A percentile compares a stretch with the other conserved stretches of the same genome.
Evolutionary conservation across 108 stramenopile species (phyloP).

Genomic region (Epipyxis sp.): DNA sequence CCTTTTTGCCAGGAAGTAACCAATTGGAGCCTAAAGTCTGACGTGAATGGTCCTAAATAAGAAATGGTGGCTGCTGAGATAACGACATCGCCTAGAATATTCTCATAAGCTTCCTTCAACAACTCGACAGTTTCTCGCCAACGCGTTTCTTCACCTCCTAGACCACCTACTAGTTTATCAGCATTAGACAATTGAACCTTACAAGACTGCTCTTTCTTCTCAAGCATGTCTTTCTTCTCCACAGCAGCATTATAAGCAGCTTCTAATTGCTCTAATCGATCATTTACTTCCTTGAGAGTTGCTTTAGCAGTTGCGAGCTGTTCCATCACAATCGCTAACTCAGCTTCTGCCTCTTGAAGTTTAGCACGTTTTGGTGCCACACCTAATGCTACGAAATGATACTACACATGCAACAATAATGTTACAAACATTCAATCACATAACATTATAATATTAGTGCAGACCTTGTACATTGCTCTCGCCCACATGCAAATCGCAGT

Average conservation of each 20-base stretch:
- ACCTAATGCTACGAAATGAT: constrained; percentile 62
- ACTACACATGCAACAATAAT: too few relatives aligned
- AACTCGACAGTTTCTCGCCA: constrained; percentile 58
- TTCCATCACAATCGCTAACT: constrained; percentile 52
- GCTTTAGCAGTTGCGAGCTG: constrained; percentile 48
- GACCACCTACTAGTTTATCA: constrained; percentile 67
- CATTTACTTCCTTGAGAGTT: constrained; percentile 51
- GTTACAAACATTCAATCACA: too few relatives aligned
- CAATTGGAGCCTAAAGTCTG: constrained; percentile 52
- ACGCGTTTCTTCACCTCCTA: constrained; percentile 61
- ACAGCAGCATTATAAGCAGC: constrained; percentile 51
- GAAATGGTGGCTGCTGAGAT: constrained; percentile 57
- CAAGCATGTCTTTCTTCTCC: constrained; percentile 55
- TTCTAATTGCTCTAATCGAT: constrained; percentile 53
- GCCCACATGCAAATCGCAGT: constrained; percentile 68
- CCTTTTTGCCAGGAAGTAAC: constrained; percentile 50
- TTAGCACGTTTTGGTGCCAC: constrained; percentile 60
- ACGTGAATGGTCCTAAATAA: constrained; percentile 65
- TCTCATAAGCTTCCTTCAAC: constrained; percentile 47
- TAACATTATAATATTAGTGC: too few relatives aligned
- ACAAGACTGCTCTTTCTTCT: constrained; percentile 51
- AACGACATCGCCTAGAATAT: constrained; percentile 58
- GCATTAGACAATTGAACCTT: constrained; percentile 58
- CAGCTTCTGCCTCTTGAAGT: constrained; percentile 56
- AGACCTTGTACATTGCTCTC: constrained; percentile 64